Evolutionary conservation across 176 grass and related monocot genomes (phyloP).

Genomic region (Chrysopogon serrulatus): DNA sequence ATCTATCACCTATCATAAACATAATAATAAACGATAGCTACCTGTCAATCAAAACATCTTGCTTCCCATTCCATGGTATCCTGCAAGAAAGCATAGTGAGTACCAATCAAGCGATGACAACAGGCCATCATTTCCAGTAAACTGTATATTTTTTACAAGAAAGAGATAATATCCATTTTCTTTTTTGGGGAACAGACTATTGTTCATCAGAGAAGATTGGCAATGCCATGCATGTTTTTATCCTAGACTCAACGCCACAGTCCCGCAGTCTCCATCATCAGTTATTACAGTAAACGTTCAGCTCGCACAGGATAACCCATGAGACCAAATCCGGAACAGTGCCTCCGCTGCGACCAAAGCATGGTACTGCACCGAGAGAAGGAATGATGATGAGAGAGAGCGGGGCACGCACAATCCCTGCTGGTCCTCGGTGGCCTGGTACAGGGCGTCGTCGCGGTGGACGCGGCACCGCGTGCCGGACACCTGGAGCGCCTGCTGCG

Average conservation of each 20-base stretch:
- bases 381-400: not conserved
- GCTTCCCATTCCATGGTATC: conserved; percentile 97
- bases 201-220: not conserved
- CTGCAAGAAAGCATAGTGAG: conserved; percentile 30
- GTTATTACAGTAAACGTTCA: not conserved
- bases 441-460: conserved; percentile 84
- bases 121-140: not conserved
- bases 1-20: conserved; percentile 6
- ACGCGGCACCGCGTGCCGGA: conserved; percentile 76
- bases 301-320: not conserved
- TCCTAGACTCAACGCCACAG: not conserved
- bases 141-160: not conserved
- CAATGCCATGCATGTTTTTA: not conserved
- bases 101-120: not conserved
- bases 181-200: not conserved
- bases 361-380: not conserved
- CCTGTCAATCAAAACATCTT: conserved; percentile 98
- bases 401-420: conserved; percentile 69
- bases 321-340: not conserved
- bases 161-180: not conserved
- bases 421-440: conserved; percentile 95
- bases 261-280: not conserved
- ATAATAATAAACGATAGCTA: conserved; percentile 15
- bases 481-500: conserved; percentile 84
- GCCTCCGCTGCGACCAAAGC: not conserved